A percentile compares a stretch with the other conserved stretches of the same genome.
Evolutionary conservation across 495 filamentous ascomycete species (phyloP).

Genomic region (Staphylotrichum tortipilum): DNA sequence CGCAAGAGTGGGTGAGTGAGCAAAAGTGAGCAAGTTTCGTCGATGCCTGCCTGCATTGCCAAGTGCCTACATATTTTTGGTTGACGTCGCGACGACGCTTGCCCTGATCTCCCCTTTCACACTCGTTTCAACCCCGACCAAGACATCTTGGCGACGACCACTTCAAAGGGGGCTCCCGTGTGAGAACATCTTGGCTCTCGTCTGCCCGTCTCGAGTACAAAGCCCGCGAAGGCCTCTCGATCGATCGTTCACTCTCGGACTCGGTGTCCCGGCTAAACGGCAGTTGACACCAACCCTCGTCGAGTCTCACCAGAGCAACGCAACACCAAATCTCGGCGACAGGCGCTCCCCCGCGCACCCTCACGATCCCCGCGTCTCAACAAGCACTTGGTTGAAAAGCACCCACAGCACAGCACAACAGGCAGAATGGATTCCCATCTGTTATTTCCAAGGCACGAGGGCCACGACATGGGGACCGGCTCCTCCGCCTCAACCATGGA

Average conservation of each 20-base stretch:
- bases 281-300: not conserved
- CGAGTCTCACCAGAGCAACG: not conserved
- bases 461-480: not conserved
- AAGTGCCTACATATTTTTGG: not conserved
- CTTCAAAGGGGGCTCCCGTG: too few species aligned
- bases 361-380: not conserved
- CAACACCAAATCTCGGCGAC: too few species aligned
- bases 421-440: not conserved
- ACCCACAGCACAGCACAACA: not conserved
- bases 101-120: not conserved
- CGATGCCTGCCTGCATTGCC: not conserved
- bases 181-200: too few species aligned
- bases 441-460: conserved; percentile 5
- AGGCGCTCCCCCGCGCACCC: too few species aligned
- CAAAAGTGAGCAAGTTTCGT: conserved; percentile 9
- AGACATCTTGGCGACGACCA: not conserved
- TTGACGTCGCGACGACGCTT: not conserved
- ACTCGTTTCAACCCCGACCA: not conserved
- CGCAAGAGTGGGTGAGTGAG: too few species aligned
- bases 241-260: too few species aligned
- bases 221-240: too few species aligned
- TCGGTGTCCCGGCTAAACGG: conserved; percentile 2
- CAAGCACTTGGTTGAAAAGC: not conserved
- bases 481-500: conserved; percentile 3
- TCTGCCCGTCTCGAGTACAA: too few species aligned